Conservation (phyloP, 805 yeast genomes). For the Kluyveromyces starmeri region DNA sequence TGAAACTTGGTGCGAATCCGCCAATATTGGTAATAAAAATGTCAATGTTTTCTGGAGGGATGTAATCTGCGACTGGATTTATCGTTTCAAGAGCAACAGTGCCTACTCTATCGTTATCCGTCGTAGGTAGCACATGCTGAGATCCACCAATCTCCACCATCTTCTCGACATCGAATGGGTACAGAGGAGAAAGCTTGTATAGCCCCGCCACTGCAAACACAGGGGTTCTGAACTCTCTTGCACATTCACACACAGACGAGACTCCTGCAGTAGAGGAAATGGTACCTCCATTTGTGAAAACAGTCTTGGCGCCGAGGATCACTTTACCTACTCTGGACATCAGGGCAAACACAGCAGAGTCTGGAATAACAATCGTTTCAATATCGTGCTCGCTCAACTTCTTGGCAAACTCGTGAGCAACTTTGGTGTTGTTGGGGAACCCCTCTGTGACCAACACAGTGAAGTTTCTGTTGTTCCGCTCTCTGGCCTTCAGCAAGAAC, state of each 20-base stretch:
- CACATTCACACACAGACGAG: constrained; percentile 89
- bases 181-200: constrained; percentile 84
- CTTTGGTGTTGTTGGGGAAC: constrained; percentile 77
- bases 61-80: constrained; percentile 84
- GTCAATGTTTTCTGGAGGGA: constrained; percentile 89
- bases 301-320: constrained; percentile 83
- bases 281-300: constrained; percentile 94
- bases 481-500: constrained; percentile 76
- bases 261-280: constrained; percentile 83
- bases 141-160: constrained; percentile 88
- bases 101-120: constrained; percentile 73
- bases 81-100: constrained; percentile 46
- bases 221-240: constrained; percentile 91
- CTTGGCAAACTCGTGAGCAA: constrained; percentile 73
- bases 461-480: constrained; percentile 67
- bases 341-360: constrained; percentile 84
- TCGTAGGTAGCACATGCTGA: constrained; percentile 23
- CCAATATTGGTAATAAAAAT: constrained; percentile 93
- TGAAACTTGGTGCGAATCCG: constrained; percentile 92
- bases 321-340: constrained; percentile 98
- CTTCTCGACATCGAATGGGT: constrained; percentile 80
- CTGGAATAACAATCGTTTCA: constrained; percentile 87
- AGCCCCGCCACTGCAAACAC: constrained; percentile 93
- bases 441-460: constrained; percentile 88
- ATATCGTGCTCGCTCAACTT: constrained; percentile 76